Evolutionary conservation across 1,139 yeast species (phyloP).

Genomic region (Suhomyces coccinellae): DNA sequence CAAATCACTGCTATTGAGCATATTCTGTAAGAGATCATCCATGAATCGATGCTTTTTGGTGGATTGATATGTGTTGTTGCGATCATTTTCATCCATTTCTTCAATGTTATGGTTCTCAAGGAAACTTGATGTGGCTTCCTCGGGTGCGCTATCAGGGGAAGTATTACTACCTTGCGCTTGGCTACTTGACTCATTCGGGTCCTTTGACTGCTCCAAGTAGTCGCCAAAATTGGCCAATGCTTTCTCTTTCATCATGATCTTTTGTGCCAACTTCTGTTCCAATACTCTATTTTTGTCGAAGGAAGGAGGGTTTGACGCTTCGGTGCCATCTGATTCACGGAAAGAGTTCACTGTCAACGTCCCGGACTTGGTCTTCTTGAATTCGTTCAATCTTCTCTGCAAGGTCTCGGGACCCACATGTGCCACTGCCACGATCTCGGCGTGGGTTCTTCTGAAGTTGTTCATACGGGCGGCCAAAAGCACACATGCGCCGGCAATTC

Average conservation of each 20-base stretch:
- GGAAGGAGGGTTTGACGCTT: slow-evolving; percentile 78
- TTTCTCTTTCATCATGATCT: slow-evolving; percentile 23
- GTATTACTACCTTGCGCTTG: not conserved
- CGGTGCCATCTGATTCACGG: slow-evolving; percentile 47
- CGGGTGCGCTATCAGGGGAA: not conserved
- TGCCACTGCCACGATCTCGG: slow-evolving; percentile 92
- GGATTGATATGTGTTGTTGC: not conserved
- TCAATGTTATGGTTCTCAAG: slow-evolving; percentile 3
- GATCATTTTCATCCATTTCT: not conserved
- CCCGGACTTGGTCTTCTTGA: slow-evolving; percentile 75
- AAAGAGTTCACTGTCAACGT: slow-evolving; percentile 71
- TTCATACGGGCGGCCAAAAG: slow-evolving; percentile 95
- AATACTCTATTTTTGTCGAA: slow-evolving; percentile 51
- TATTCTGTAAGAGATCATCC: slow-evolving; percentile 7
- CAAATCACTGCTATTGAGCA: slow-evolving; percentile 25
- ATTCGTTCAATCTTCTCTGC: slow-evolving; percentile 86
- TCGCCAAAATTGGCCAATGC: slow-evolving; percentile 19
- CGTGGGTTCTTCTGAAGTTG: slow-evolving; percentile 85
- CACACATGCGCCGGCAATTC: slow-evolving; percentile 96
- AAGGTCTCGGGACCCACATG: slow-evolving; percentile 94
- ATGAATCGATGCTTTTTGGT: slow-evolving; percentile 8
- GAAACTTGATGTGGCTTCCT: not conserved
- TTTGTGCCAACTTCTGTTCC: slow-evolving; percentile 28
- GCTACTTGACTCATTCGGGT: not conserved
- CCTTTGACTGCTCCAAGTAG: slow-evolving; percentile 2